These are phyloP conservation scores for Zygotorulaspora chibaensis DNA, from an alignment of 805 yeast species.

Conservation along the genomic window DNA sequence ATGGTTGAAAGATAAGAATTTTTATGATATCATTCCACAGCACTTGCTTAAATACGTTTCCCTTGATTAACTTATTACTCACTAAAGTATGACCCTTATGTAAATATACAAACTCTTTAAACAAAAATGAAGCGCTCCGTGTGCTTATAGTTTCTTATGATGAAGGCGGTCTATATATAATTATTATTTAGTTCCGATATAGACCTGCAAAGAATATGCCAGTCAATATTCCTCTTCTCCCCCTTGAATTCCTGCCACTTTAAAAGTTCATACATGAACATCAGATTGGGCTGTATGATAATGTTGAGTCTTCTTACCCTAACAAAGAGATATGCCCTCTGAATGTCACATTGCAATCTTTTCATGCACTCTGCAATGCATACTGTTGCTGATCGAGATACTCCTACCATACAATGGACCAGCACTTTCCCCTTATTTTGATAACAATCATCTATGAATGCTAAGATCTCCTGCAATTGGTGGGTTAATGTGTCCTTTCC, in stretches of 20 bases:
- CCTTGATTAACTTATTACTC: conserved; percentile 18
- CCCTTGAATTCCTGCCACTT: conserved; percentile 41
- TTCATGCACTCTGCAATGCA: conserved; percentile 94
- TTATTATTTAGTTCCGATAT: conserved; percentile 72
- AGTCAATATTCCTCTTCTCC: conserved; percentile 62
- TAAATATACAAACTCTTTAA: no score
- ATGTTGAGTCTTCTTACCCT: conserved; percentile 85
- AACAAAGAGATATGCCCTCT: conserved; percentile 82
- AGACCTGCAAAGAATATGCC: conserved; percentile 84
- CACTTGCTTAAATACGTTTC: conserved; percentile 65
- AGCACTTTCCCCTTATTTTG: conserved; percentile 48
- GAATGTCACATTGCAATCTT: conserved; percentile 58
- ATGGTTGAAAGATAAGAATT: conserved; percentile 70
- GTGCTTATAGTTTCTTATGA: no score
- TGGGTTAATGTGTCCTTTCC: conserved; percentile 75
- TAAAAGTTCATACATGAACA: conserved; percentile 86
- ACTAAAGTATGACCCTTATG: not conserved
- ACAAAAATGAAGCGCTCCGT: no score
- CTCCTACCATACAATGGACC: conserved; percentile 95
- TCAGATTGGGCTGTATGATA: conserved; percentile 88
- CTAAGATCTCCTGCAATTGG: conserved; percentile 58
- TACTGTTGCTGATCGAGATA: conserved; percentile 89
- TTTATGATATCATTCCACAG: conserved; percentile 64
- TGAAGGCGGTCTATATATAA: conserved; percentile 37
- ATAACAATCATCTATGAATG: conserved; percentile 57